Base-by-base conservation (phyloP, 805 yeast genomes). In the Barnettozyma sp. region DNA sequence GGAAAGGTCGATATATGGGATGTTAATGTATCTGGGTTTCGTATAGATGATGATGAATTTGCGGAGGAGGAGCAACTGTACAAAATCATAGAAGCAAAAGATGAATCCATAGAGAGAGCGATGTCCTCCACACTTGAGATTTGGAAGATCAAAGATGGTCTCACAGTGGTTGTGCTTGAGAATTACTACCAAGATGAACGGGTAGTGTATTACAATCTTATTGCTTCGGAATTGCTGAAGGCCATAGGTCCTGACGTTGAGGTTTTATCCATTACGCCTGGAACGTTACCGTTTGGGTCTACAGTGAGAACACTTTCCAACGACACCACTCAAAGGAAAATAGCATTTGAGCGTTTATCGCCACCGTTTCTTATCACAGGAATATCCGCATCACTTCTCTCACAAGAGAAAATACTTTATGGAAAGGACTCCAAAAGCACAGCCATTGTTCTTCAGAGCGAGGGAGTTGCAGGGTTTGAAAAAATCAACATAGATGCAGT, bases 301-400 rank as follows among this genome's bases (percentile, higher is more conserved):
- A 6, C 48, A 43, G 35, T 66, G 22, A 39, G 34, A 7, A 33
- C 43, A 11, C 20, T 48, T 3, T 35, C 43, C 5, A 23, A 33
- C 8, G 13, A n/a, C n/a, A n/a, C 30, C 5, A 13, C 22, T 2
- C 19, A 26, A 34, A 22, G 16, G 2, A 20, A 25, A 55, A 17
- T 43, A 1, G 33, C 35, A 2, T 40, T 52, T 22, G 39, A 49
- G 1, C 22, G 46, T 8, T 55, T 79, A 36, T 58, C 52, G 15
- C 83, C 85, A 2, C 86, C 85, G 0, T 80, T 73, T 52, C 70
- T 71, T 35, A 56, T 78, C 19, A 72, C 82, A 1, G 83, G 82
- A 0, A 65, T 73, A 17, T 46, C 68, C 7, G 83, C 76, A n/a
- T 61, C 71, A 1, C 41, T 63, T 5, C 50, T 55, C 14, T 63